Evolutionary conservation across 371 early-diverging fungal genomes (phyloP).

Genomic region (Batkoa obscura): DNA sequence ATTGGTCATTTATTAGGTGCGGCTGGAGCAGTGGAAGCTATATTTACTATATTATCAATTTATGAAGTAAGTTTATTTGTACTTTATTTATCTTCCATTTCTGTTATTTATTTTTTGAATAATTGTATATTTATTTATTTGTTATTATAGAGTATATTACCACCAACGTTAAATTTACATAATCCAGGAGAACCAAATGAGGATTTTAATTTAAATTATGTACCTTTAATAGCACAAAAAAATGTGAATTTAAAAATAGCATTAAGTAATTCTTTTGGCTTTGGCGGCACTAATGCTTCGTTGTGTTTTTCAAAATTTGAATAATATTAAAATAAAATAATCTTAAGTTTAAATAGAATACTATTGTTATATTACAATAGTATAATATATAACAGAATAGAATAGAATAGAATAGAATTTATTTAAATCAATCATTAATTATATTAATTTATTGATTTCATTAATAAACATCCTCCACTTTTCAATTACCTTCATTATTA

Average conservation of each 20-base stretch:
- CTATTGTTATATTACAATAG: neutral
- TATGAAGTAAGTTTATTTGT: conserved; percentile 22
- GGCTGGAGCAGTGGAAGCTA: conserved; percentile 87
- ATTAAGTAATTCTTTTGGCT: conserved; percentile 87
- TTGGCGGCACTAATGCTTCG: conserved; percentile 89
- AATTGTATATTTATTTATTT: too few species aligned
- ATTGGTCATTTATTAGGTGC: conserved; percentile 89
- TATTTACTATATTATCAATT: conserved; percentile 64
- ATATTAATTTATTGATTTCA: too few species aligned
- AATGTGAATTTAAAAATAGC: conserved; percentile 37
- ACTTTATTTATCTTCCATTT: neutral
- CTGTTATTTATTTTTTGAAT: too few species aligned
- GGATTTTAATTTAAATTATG: conserved; percentile 55
- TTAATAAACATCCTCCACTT: too few species aligned
- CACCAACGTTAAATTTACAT: conserved; percentile 71
- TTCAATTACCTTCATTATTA: too few species aligned
- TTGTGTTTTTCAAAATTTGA: conserved; percentile 43
- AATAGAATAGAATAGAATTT: neutral
- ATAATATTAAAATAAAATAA: conserved; percentile 9
- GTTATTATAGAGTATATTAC: conserved; percentile 33
- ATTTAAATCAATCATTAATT: too few species aligned
- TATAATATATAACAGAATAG: neutral
- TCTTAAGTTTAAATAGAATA: neutral
- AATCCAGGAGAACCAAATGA: conserved; percentile 17
- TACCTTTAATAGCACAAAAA: too few species aligned